Evolutionary conservation across 768 basidiomycete species (phyloP).

Genomic region (Lentinula boryana): DNA sequence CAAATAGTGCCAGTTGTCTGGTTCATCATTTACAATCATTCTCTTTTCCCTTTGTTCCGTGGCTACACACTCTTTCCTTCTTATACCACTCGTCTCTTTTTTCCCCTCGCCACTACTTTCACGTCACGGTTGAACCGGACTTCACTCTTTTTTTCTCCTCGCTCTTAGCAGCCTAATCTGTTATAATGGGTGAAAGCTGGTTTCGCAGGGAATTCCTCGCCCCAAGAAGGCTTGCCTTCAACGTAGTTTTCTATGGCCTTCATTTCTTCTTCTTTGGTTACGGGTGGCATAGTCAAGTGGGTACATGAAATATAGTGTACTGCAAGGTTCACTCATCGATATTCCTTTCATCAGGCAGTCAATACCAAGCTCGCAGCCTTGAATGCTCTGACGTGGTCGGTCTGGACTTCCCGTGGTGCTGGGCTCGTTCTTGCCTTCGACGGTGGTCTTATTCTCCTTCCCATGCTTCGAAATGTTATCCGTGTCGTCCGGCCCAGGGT

Average conservation of each 20-base stretch:
- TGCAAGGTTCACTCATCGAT: neutral
- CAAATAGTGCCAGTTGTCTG: constrained; percentile 6
- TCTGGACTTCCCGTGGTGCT: constrained; percentile 89
- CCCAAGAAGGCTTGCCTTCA: constrained; percentile 63
- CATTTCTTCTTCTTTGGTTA: constrained; percentile 73
- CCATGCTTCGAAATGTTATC: constrained; percentile 86
- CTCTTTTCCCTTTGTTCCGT: constrained; percentile 14
- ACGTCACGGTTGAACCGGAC: constrained; percentile 49
- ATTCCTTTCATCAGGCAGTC: constrained; percentile 34
- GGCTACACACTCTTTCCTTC: constrained; percentile 20
- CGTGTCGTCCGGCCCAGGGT: constrained; percentile 77
- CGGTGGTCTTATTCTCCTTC: constrained; percentile 80
- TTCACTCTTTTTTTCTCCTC: constrained; percentile 20
- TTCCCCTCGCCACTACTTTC: constrained; percentile 20
- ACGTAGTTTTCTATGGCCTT: constrained; percentile 72
- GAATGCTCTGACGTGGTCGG: constrained; percentile 76
- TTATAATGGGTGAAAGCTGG: constrained; percentile 63
- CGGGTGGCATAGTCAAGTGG: constrained; percentile 85
- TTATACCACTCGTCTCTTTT: constrained; percentile 14
- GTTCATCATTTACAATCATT: constrained; percentile 12
- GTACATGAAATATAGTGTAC: constrained; percentile 11
- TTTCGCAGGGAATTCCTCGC: constrained; percentile 64
- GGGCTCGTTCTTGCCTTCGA: constrained; percentile 87
- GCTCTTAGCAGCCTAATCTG: constrained; percentile 12
- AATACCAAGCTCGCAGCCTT: constrained; percentile 65